A percentile compares a stretch with the other conserved stretches of the same genome.
Conservation (phyloP, 2,329 filamentous ascomycete species). For the Westerdykella ornata region DNA sequence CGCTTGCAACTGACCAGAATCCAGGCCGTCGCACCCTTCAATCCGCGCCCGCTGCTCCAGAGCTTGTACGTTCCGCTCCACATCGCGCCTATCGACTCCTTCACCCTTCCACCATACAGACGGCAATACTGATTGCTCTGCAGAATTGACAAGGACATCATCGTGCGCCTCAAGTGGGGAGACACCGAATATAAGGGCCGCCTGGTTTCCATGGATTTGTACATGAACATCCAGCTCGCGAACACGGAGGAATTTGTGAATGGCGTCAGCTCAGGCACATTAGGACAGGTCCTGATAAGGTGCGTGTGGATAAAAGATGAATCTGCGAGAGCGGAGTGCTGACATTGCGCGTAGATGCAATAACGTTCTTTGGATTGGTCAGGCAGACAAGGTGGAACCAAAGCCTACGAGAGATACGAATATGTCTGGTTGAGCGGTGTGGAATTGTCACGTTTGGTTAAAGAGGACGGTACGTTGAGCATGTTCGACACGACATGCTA, state of each 20-base stretch:
- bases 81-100: neutral
- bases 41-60: constrained; percentile 95
- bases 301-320: constrained; percentile 37
- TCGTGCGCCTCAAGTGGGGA: constrained; percentile 95
- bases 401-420: constrained; percentile 36
- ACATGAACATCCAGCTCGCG: constrained; percentile 96
- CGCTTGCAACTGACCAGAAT: constrained; percentile 10
- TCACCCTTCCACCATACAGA: neutral
- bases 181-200: constrained; percentile 95
- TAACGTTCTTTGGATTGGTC: constrained; percentile 89
- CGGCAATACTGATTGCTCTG: constrained; percentile 7
- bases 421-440: constrained; percentile 35
- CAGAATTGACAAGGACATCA: constrained; percentile 82
- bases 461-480: no score
- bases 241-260: constrained; percentile 89
- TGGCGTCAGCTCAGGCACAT: constrained; percentile 71
- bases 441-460: no score
- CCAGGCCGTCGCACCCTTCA: constrained; percentile 67
- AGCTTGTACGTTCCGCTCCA: constrained; percentile 58
- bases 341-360: constrained; percentile 59
- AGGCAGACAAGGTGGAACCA: constrained; percentile 44
- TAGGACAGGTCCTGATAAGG: constrained; percentile 91
- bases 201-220: constrained; percentile 88
- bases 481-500: no score
- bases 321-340: no score